These are phyloP conservation scores for Lithohypha guttulata DNA, from an alignment of 2,329 filamentous ascomycete species.

Conservation along the genomic window DNA sequence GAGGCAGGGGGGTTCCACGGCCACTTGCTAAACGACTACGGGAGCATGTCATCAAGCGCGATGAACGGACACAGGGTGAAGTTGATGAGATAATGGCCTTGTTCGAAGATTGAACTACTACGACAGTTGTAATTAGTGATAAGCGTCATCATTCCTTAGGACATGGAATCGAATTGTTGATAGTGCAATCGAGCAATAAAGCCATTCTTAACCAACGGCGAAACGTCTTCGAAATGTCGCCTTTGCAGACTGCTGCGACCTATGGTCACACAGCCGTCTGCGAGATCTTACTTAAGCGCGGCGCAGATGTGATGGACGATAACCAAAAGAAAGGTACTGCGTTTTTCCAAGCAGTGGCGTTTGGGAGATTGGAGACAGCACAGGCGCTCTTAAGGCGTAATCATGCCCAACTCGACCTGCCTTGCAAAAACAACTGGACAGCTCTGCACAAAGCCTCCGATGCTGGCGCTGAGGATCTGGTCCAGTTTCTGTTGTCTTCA, in stretches of 20 bases:
- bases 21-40: too few species aligned
- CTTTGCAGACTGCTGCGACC: constrained; percentile 18
- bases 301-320: constrained; percentile 13
- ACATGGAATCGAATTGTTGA: constrained; percentile 14
- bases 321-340: constrained; percentile 17
- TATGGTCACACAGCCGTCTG: constrained; percentile 15
- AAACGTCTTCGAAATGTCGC: constrained; percentile 21
- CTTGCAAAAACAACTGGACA: constrained; percentile 17
- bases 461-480: constrained; percentile 21
- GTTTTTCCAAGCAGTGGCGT: constrained; percentile 18
- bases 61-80: too few species aligned
- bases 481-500: constrained; percentile 20
- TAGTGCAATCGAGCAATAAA: too few species aligned
- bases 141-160: too few species aligned
- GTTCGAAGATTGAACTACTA: too few species aligned
- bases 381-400: constrained; percentile 15
- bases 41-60: too few species aligned
- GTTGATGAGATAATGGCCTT: too few species aligned
- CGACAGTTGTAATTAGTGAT: too few species aligned
- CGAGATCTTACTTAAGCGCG: constrained; percentile 16
- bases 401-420: constrained; percentile 15
- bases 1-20: too few species aligned
- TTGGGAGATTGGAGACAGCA: constrained; percentile 13
- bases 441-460: constrained; percentile 23
- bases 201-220: too few species aligned